These are phyloP conservation scores for Trichoderma reesei DNA, from an alignment of 495 filamentous ascomycete genomes.

Conservation along the genomic window DNA sequence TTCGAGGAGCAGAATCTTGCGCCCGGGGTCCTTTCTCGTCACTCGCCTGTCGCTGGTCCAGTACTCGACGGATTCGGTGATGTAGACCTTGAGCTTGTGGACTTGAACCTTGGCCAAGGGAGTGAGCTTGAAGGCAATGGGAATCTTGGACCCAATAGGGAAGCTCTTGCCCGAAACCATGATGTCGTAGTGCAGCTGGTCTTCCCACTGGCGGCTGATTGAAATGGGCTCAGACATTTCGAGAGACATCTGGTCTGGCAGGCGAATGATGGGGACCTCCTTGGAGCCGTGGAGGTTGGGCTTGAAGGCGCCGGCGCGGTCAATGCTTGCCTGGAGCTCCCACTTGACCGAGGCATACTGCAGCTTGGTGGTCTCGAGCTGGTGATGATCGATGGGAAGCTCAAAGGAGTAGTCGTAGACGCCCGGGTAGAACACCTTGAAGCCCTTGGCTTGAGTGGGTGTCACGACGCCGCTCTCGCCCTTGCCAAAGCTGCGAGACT, in stretches of 20 bases:
- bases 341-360: conserved; percentile 85
- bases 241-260: conserved; percentile 82
- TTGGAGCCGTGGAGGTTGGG: conserved; percentile 76
- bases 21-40: conserved; percentile 71
- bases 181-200: conserved; percentile 97
- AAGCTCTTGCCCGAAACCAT: conserved; percentile 99
- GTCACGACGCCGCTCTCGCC: conserved; percentile 54
- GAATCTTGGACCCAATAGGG: conserved; percentile 81
- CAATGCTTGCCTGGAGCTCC: conserved; percentile 78
- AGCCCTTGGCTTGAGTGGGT: conserved; percentile 73
- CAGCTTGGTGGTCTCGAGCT: conserved; percentile 85
- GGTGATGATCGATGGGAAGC: conserved; percentile 80
- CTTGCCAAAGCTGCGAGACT: conserved; percentile 80
- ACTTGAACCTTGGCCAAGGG: conserved; percentile 94
- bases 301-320: conserved; percentile 86
- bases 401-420: conserved; percentile 95
- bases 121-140: conserved; percentile 95
- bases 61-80: conserved; percentile 92
- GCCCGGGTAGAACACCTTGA: conserved; percentile 80
- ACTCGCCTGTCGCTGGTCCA: conserved; percentile 82
- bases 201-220: conserved; percentile 94
- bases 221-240: conserved; percentile 95
- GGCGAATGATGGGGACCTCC: conserved; percentile 79
- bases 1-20: conserved; percentile 83
- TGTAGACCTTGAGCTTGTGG: conserved; percentile 89